Conservation (phyloP, 441 rosid genomes). For the Populus hybrid region DNA sequence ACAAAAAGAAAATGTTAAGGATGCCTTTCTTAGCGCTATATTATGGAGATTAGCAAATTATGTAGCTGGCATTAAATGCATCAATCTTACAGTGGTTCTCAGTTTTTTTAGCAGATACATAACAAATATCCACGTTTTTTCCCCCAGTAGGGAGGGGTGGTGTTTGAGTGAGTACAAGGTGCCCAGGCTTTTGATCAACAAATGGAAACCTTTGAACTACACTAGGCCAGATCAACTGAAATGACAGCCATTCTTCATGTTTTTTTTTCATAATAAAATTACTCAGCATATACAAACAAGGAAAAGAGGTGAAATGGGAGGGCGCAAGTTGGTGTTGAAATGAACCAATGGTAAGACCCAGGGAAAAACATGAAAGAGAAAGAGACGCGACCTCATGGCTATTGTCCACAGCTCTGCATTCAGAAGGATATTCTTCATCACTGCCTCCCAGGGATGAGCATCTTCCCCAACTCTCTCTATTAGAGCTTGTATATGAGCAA, state of each 20-base stretch:
- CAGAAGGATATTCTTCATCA: conserved; percentile 68
- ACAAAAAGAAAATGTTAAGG: not conserved
- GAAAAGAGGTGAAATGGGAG: not conserved
- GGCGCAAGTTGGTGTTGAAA: not conserved
- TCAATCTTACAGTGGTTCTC: too few relatives aligned
- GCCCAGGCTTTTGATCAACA: too few relatives aligned
- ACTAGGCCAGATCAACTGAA: too few relatives aligned
- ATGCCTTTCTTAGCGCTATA: not conserved
- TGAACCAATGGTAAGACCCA: not conserved
- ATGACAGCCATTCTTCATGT: too few relatives aligned
- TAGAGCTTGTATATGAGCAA: conserved; percentile 87
- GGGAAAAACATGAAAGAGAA: conserved; percentile 11
- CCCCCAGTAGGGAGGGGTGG: too few relatives aligned
- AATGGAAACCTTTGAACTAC: too few relatives aligned
- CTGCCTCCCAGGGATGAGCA: conserved; percentile 93
- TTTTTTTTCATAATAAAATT: too few relatives aligned
- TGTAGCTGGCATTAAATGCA: too few relatives aligned
- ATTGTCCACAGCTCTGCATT: conserved; percentile 35
- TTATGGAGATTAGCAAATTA: too few relatives aligned
- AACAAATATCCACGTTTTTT: too few relatives aligned
- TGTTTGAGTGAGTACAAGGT: too few relatives aligned
- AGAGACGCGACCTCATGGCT: conserved; percentile 49
- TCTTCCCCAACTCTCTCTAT: conserved; percentile 98
- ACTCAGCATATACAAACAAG: not conserved
- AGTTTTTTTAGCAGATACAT: too few relatives aligned